A percentile compares a stretch with the other conserved stretches of the same genome.
Conservation (phyloP, 768 basidiomycete species). For the Phylloporus rhodoxanthus region DNA sequence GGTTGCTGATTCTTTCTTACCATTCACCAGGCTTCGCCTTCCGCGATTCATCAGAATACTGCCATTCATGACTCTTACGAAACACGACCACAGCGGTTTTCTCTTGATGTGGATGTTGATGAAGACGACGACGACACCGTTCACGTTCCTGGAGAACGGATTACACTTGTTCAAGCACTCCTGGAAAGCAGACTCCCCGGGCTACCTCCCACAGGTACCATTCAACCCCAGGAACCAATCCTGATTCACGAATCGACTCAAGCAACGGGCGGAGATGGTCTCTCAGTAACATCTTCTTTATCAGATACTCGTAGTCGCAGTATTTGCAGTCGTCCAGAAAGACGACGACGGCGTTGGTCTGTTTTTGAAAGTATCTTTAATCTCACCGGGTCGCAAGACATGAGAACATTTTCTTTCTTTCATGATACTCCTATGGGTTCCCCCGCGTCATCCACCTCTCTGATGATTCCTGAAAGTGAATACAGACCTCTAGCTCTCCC, state of each 20-base stretch:
- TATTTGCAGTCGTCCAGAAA: slow-evolving; percentile 28
- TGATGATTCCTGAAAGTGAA: slow-evolving; percentile 15
- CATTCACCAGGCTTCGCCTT: slow-evolving; percentile 55
- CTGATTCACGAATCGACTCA: slow-evolving; percentile 46
- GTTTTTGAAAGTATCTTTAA: slow-evolving; percentile 48
- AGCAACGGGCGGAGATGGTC: slow-evolving; percentile 38
- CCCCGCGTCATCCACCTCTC: slow-evolving; percentile 14
- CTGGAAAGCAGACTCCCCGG: slow-evolving; percentile 75
- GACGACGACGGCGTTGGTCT: slow-evolving; percentile 67
- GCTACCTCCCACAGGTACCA: slow-evolving; percentile 63
- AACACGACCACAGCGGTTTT: slow-evolving; percentile 32
- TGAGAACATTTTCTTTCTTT: slow-evolving; percentile 25
- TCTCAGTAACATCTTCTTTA: slow-evolving; percentile 40
- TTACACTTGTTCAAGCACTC: slow-evolving; percentile 68
- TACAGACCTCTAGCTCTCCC: slow-evolving; percentile 24
- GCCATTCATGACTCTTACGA: slow-evolving; percentile 17
- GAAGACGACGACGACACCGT: slow-evolving; percentile 50
- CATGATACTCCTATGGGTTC: slow-evolving; percentile 16
- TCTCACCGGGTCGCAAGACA: slow-evolving; percentile 20
- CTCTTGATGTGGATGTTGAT: slow-evolving; percentile 40
- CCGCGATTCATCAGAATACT: slow-evolving; percentile 20
- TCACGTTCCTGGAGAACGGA: slow-evolving; percentile 45
- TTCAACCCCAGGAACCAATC: slow-evolving; percentile 63
- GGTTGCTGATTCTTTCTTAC: slow-evolving; percentile 57
- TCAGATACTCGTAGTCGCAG: slow-evolving; percentile 37